Base-by-base conservation (phyloP, 1,139 yeast genomes). In the Kurtzmaniella quercitrusa region DNA sequence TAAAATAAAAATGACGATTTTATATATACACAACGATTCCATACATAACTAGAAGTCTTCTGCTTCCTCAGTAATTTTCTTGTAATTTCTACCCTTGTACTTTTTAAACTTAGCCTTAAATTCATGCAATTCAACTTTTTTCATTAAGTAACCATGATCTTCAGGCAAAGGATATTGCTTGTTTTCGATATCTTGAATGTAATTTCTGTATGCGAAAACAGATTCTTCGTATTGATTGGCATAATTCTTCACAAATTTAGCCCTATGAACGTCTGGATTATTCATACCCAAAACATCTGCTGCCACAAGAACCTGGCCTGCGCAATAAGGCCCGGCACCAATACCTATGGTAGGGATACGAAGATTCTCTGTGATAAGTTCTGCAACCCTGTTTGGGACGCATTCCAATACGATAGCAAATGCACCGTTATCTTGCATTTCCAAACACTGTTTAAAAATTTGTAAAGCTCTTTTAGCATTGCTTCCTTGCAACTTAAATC, bases 251-350 rank as follows among this genome's bases (percentile, higher is more conserved):
- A 88, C 91, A 63, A 93, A 91, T 59, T 84, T 86, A 1, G 96
- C 89, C 40, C 48, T 51, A 36, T 56, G 60, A 1, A 58, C 46
- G 38, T 70, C 76, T 18, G 82, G 80, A 40, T 78, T 76, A 19
- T 71, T 74, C 85, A 83, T 78, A 0, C 96, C 96, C 36, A 93
- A 67, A 66, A 87, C 58, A 58, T 93, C 98, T 2, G 89, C 78
- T 58, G 86, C 82, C 0, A 93, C 98, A 40, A 93, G 71, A 1
- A 93, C 96, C 60, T 93, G 98, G 0, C 96, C 98, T 30, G 88
- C 80, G 14, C 93, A 84, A 11, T 65, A 65, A 16, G 83, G 80
- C 0, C 98, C 98, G 0, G 98, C 97, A 5, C 98, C 98, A 42
- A 93, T 93, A 5, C 98, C 98, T 49, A 93, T 89, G 1, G 95